These are phyloP conservation scores for Colletotrichum sp. DNA, from an alignment of 2,329 filamentous ascomycete species.

Conservation along the genomic window DNA sequence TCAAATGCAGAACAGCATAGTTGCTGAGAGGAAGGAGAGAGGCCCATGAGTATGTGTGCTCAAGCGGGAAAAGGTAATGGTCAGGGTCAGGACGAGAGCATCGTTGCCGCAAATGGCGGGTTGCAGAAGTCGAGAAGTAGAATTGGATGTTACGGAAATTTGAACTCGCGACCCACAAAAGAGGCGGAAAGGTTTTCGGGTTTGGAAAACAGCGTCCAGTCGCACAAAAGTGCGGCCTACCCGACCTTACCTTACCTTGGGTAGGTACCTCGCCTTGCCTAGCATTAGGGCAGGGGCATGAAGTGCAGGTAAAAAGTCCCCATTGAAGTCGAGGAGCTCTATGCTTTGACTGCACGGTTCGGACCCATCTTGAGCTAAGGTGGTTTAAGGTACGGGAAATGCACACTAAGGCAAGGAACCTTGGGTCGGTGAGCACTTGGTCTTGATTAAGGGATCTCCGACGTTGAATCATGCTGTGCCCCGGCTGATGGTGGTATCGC, in stretches of 20 bases:
- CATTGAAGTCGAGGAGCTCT: neutral
- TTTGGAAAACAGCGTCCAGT: neutral
- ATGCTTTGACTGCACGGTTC: neutral
- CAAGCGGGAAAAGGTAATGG: neutral
- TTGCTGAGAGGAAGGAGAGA: neutral
- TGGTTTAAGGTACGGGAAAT: neutral
- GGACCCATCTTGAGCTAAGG: neutral
- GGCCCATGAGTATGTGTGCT: neutral
- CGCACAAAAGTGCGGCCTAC: neutral
- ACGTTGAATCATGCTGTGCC: neutral
- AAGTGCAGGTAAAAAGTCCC: neutral
- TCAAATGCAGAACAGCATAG: neutral
- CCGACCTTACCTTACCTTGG: neutral
- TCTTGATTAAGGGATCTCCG: neutral
- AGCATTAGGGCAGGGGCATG: neutral
- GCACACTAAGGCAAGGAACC: neutral
- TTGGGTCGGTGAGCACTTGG: neutral
- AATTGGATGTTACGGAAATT: neutral
- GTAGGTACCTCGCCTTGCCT: neutral
- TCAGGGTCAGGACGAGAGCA: neutral
- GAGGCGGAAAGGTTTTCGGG: neutral
- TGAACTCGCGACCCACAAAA: neutral
- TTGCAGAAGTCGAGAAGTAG: neutral
- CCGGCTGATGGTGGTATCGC: neutral
- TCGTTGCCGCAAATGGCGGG: neutral